These are phyloP conservation scores for Eimeria brunetti DNA, from an alignment of 169 alveolate genomes.

Conservation along the genomic window DNA sequence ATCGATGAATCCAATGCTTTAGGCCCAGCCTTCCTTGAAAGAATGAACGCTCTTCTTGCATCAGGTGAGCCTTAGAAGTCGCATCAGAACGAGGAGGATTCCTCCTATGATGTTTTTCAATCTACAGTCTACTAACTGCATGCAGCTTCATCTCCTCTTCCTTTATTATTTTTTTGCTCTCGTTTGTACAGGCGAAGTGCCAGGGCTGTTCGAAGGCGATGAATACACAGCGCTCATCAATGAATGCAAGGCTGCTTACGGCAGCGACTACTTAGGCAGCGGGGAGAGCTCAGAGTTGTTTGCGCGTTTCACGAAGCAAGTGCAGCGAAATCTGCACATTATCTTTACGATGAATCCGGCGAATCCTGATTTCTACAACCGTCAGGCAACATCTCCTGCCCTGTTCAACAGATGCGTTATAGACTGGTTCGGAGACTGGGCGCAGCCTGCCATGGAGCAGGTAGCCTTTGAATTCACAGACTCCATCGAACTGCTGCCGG, in stretches of 20 bases:
- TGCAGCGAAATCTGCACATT: slow-evolving; percentile 97
- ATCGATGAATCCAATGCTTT: slow-evolving; percentile 98
- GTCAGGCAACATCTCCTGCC: slow-evolving; percentile 98
- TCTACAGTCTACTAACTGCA: neutral
- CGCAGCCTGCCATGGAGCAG: slow-evolving; percentile 95
- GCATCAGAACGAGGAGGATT: neutral
- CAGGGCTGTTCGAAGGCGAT: slow-evolving; percentile 99
- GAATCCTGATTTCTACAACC: slow-evolving; percentile 97
- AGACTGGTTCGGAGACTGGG: slow-evolving; percentile 99
- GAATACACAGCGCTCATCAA: slow-evolving; percentile 96
- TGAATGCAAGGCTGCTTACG: slow-evolving; percentile 92
- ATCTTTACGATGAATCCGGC: slow-evolving; percentile 99
- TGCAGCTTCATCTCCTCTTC: slow-evolving; percentile 10
- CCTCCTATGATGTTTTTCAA: neutral
- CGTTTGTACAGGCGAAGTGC: slow-evolving; percentile 97
- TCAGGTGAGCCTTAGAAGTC: slow-evolving; percentile 73
- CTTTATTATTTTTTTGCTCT: neutral
- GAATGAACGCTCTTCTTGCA: slow-evolving; percentile 99
- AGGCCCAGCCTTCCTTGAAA: slow-evolving; percentile 98
- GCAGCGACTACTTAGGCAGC: slow-evolving; percentile 75
- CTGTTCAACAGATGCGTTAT: slow-evolving; percentile 98
- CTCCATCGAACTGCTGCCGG: slow-evolving; percentile 68
- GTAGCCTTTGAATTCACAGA: slow-evolving; percentile 84
- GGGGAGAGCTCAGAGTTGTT: slow-evolving; percentile 93
- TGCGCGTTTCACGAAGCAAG: slow-evolving; percentile 96